Evolutionary conservation across 75 land plant genomes (phyloP).

Genomic region (Sequoiadendron giganteum): DNA sequence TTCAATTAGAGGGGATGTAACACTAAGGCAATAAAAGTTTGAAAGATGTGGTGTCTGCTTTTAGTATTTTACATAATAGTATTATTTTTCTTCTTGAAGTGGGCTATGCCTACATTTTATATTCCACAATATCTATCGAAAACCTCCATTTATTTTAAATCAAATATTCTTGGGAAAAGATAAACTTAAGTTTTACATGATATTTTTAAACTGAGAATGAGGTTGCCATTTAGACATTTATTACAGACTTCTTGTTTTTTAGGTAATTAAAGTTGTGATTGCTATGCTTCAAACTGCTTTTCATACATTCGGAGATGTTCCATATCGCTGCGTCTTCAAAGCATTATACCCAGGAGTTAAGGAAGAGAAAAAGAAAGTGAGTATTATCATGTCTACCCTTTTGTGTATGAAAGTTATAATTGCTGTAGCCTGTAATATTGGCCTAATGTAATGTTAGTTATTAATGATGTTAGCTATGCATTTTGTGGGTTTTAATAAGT

Average conservation of each 20-base stretch:
- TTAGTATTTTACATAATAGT: background rate
- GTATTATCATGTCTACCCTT: background rate
- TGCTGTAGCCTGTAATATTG: background rate
- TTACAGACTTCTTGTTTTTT: background rate
- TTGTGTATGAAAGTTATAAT: background rate
- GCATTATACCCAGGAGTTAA: slow-evolving; percentile 73
- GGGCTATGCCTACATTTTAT: background rate
- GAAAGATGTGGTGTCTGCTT: background rate
- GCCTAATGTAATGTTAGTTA: background rate
- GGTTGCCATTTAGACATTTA: background rate
- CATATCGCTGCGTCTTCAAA: slow-evolving; percentile 77
- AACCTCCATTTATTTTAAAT: background rate
- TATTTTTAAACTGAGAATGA: background rate
- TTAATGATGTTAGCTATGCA: background rate
- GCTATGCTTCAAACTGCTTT: slow-evolving; percentile 78
- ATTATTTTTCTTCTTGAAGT: background rate
- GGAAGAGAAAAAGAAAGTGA: slow-evolving; percentile 78
- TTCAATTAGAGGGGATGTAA: too few relatives aligned
- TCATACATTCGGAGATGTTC: slow-evolving; percentile 60
- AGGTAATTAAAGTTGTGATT: slow-evolving; percentile 80
- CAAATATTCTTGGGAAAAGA: background rate
- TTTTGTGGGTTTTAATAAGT: background rate
- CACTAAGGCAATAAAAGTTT: background rate
- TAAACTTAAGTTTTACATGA: background rate
- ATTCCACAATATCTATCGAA: background rate